A percentile compares a stretch with the other conserved stretches of the same genome.
These are phyloP conservation scores for Claviceps citrina DNA, from an alignment of 2,329 filamentous ascomycete species.

Conservation along the genomic window DNA sequence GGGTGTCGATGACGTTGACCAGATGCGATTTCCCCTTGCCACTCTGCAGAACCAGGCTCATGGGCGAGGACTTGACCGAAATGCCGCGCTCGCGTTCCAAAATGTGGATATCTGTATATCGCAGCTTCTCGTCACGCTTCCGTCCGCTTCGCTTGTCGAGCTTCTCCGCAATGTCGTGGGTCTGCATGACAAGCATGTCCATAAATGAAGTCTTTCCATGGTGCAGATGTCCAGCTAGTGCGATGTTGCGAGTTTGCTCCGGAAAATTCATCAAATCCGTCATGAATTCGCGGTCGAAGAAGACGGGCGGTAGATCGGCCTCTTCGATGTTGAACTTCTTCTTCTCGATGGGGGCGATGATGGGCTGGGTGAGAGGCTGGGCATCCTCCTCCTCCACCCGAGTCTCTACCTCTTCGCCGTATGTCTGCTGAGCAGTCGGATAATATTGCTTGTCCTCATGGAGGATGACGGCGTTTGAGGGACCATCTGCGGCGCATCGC, in stretches of 20 bases:
- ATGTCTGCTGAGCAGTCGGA: slow-evolving; percentile 90
- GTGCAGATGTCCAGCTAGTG: slow-evolving; percentile 81
- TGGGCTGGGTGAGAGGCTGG: slow-evolving; percentile 80
- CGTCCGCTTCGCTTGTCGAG: slow-evolving; percentile 69
- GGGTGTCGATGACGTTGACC: slow-evolving; percentile 88
- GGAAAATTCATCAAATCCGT: slow-evolving; percentile 92
- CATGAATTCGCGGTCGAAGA: slow-evolving; percentile 84
- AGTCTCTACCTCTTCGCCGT: slow-evolving; percentile 86
- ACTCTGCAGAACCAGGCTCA: slow-evolving; percentile 79
- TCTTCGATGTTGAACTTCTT: slow-evolving; percentile 96
- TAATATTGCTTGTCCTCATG: slow-evolving; percentile 99
- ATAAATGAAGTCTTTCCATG: slow-evolving; percentile 97
- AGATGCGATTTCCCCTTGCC: slow-evolving; percentile 90
- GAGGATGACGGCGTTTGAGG: slow-evolving; percentile 90
- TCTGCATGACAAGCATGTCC: slow-evolving; percentile 95
- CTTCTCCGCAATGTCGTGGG: slow-evolving; percentile 69
- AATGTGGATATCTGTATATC: slow-evolving; percentile 87
- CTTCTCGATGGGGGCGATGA: slow-evolving; percentile 80
- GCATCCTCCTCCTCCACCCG: slow-evolving; percentile 95
- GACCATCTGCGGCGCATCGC: slow-evolving; percentile 41
- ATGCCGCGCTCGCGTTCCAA: slow-evolving; percentile 79
- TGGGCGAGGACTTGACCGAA: slow-evolving; percentile 84
- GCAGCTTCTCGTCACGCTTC: slow-evolving; percentile 72
- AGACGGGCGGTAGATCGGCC: slow-evolving; percentile 73
- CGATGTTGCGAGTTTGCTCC: slow-evolving; percentile 84